Base-by-base conservation (phyloP, 768 basidiomycete species). In the Mycena kentingensis region DNA sequence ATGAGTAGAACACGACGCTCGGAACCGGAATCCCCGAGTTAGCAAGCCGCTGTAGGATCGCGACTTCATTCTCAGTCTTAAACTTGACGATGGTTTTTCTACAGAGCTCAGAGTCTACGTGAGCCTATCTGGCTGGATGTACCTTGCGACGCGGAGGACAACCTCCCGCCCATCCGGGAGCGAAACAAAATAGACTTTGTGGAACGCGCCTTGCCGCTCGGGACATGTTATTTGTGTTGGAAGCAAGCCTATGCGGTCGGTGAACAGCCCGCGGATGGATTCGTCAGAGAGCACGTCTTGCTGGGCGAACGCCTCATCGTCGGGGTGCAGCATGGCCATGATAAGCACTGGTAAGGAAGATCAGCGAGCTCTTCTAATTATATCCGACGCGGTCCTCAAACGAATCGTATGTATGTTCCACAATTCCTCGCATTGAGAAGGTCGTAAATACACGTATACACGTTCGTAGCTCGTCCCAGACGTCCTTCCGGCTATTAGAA, bases 161-260 rank as follows among this genome's bases (percentile, higher is more conserved):
- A 58, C 49, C 2, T 54, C 52, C 13, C 21, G 24, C 2, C 57
- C 46, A 12, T 47, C 24, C 8, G 22, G 35, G 4, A 59, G 46
- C 6, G 44, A 42, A n/a, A 59, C 37, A 31, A 59, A 55, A 36
- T 59, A 59, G n/a, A 59, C 57, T 15, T 55, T 59, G 46, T 59
- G 57, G 19, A 59, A 59, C 11, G 19, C 4, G 35, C 57, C 57
- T 36, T 59, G 53, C 28, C 39, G 51, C 29, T 18, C 27, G 12
- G 57, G 29, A 5, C 24, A 13, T 2, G 38, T 46, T 34, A 54
- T 59, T 3, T 36, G 38, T 2, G 44, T 54, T 10, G 52, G 56
- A n/a, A 19, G 5, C 1, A 58, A 44, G 16, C 52, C 52, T 6
- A 58, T 36, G 19, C 21, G 41, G 3, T 51, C 36, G 7, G n/a